Evolutionary conservation across 768 basidiomycete genomes (phyloP).

Genomic region (Nidularia pulvinata): DNA sequence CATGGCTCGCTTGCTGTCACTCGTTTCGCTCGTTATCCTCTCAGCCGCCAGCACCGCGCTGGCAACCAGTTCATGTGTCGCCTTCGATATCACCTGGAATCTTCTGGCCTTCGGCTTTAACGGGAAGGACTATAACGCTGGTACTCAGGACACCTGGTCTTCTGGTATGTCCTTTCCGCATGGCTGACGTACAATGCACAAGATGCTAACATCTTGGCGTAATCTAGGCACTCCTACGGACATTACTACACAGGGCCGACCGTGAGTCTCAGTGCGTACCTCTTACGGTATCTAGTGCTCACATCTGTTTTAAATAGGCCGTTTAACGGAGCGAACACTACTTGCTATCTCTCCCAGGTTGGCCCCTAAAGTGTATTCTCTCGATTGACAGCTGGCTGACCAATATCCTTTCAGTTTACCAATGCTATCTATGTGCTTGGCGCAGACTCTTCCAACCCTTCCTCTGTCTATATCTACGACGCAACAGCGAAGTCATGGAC

Average conservation of each 20-base stretch:
- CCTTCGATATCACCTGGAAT: constrained; percentile 83
- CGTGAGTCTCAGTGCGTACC: constrained; percentile 46
- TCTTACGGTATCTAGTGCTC: neutral
- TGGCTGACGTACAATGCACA: constrained; percentile 4
- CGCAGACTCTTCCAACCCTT: constrained; percentile 69
- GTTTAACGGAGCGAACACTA: constrained; percentile 61
- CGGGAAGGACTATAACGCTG: constrained; percentile 84
- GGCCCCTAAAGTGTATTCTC: constrained; percentile 3
- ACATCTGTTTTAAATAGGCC: constrained; percentile 34
- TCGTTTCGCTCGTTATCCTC: constrained; percentile 1
- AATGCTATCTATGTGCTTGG: constrained; percentile 88
- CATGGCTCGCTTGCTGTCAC: neutral
- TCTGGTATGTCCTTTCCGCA: constrained; percentile 35
- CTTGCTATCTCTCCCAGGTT: constrained; percentile 76
- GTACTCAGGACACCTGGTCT: constrained; percentile 69
- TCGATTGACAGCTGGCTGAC: neutral
- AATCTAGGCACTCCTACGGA: constrained; percentile 53
- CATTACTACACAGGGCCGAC: constrained; percentile 74
- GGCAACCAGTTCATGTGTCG: constrained; percentile 47
- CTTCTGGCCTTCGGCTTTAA: constrained; percentile 85
- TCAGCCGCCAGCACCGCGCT: constrained; percentile 1
- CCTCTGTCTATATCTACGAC: constrained; percentile 81
- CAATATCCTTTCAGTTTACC: constrained; percentile 49
- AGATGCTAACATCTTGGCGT: neutral
- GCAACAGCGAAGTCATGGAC: constrained; percentile 76